Base-by-base conservation (phyloP, 176 grass and related monocot species). In the Hsuehochloa calcarea region DNA sequence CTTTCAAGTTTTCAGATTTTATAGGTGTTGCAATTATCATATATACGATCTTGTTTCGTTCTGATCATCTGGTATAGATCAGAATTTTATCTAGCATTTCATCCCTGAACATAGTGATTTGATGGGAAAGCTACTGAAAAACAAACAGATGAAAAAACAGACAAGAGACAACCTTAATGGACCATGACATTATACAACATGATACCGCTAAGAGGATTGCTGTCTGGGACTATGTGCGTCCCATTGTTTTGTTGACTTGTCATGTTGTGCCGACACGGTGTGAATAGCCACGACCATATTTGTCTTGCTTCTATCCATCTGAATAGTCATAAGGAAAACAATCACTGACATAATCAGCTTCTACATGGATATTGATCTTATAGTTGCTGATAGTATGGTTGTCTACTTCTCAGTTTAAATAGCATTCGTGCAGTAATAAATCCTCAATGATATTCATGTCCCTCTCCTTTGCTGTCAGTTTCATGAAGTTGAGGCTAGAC, bases 401-500 rank as follows among this genome's bases (percentile, higher is more conserved):
- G 27, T 65, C 26, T 79, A 72, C 44, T 82, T 72, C n/a, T 84
- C 7, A 19, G 31, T 58, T 50, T 34, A 58, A 69, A 63, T 60
- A 67, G 41, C 23, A 85, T 26, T 12, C 41, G 3, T 72, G 34
- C 17, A 81, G 38, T 64, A 81, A 46, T 22, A 26, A 90, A 61
- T 39, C 10, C 50, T 68, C 45, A 68, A 73, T 54, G 34, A 20
- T 83, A 40, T 70, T 83, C 49, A 51, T 70, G 61, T 66, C 2
- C 9, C 8, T 80, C 58, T 88, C 19, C 39, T 74, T 8, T 49
- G 74, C 66, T 85, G 15, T 11, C 85, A 99, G 93, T 73, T 96
- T 94, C 54, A 99, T 99, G 97, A 99, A 96, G 80, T 75, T 99
- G 72, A 90, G 97, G 52, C 86, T 99, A 19, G 92, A 99, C 81